Evolutionary conservation across 2,329 filamentous ascomycete genomes (phyloP), one percentile per base, ranked within the genome.

Genomic region (Pestalotiopsis sp.): DNA sequence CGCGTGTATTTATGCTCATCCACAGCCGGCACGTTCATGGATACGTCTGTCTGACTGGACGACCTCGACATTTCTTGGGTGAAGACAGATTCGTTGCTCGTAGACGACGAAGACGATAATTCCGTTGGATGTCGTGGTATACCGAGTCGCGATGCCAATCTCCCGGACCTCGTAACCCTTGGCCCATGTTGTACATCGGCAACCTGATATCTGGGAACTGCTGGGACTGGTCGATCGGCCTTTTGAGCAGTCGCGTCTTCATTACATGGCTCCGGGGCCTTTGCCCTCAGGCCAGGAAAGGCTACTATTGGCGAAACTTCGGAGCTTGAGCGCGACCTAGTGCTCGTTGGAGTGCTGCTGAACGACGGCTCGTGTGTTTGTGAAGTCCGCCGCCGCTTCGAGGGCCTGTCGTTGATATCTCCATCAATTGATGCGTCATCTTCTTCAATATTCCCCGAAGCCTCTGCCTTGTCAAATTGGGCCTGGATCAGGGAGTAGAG

Each of bases 401-500:
- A 36, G 6, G 69, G 70, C 49, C 77, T 75, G 40, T 74, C 75
- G 61, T 72, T 74, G n/a, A 73, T 70, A 52, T 75, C 72, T 40
- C 73, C 75, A 9, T 77, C 71, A 12, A 72, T 71, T n/a, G 70
- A 66, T 17, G 71, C 74, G 31, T 72, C 73, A 7, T 77, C 75
- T 13, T 70, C 68, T 56, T 72, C 70, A 66, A 79, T 80, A 27
- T 75, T 58, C 0, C 66, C 71, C 70, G 68, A 74, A 72, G 78
- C 81, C 72, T 83, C 80, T 64, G 84, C 84, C 49, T 85, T 83
- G 70, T 91, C 87, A 73, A 90, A 90, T 72, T 91, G 89, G 17
- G 89, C 85, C 78, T 92, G 91, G 14, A 93, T 92, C 61, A 93
- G 81, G 12, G 91, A 91, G 78, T 93, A 93, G 1, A 93, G 84